phyloP scores from a whole-genome alignment of 768 basidiomycete genomes.

The Russula compacta region DNA sequence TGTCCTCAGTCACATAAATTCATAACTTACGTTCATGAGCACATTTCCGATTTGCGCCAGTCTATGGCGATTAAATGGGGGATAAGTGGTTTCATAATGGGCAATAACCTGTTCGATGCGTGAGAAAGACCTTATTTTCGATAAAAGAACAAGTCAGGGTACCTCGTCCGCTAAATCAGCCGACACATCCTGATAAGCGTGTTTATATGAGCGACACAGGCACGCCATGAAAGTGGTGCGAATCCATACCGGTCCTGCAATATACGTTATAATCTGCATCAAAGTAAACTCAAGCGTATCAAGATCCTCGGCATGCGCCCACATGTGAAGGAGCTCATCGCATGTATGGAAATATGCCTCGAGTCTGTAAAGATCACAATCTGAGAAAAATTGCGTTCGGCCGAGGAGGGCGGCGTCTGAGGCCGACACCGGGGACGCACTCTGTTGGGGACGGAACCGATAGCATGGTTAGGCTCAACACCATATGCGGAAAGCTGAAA shows the following conservation, averaged over 20 bases:
- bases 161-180: conserved; percentile 13
- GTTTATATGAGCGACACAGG: neutral
- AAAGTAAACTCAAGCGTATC: conserved; percentile 23
- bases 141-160: neutral
- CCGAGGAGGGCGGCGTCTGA: neutral
- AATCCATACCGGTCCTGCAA: conserved; percentile 18
- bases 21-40: conserved; percentile 13
- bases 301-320: conserved; percentile 24
- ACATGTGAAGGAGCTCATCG: conserved; percentile 23
- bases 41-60: conserved; percentile 15
- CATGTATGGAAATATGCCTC: conserved; percentile 22
- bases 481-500: conserved; percentile 19
- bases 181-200: conserved; percentile 3
- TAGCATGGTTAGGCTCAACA: conserved; percentile 12
- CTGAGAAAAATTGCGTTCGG: neutral
- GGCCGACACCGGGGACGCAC: neutral
- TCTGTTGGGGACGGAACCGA: conserved; percentile 18
- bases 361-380: neutral
- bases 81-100: conserved; percentile 18
- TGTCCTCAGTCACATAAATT: neutral
- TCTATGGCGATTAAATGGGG: conserved; percentile 18
- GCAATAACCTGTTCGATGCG: conserved; percentile 11
- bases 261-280: conserved; percentile 22
- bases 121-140: neutral
- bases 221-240: neutral